phyloP scores from a whole-genome alignment of 2,329 filamentous ascomycete species.

The Monilinia aucupariae region DNA sequence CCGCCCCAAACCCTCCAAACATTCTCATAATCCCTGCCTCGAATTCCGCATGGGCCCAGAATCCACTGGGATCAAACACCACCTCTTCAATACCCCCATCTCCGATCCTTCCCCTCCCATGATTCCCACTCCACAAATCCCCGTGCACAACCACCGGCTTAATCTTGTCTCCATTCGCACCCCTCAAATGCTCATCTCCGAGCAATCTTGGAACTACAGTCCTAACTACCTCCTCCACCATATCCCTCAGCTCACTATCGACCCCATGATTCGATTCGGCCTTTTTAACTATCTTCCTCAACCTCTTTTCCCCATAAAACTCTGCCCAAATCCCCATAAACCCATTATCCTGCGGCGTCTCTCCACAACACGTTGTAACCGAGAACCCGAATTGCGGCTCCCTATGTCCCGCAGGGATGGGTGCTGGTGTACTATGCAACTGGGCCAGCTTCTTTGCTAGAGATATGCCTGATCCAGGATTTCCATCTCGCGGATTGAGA shows the following conservation, averaged over 20 bases:
- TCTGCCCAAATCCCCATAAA: slow-evolving; percentile 72
- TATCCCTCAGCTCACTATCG: slow-evolving; percentile 54
- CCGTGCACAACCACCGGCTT: slow-evolving; percentile 82
- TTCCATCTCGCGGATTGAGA: slow-evolving; percentile 40
- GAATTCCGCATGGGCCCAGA: slow-evolving; percentile 84
- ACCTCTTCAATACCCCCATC: slow-evolving; percentile 60
- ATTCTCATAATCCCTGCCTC: slow-evolving; percentile 93
- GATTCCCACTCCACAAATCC: slow-evolving; percentile 91
- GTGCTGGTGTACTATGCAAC: slow-evolving; percentile 71
- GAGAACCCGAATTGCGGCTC: slow-evolving; percentile 75
- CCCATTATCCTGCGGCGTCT: slow-evolving; percentile 74
- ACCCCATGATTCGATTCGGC: slow-evolving; percentile 56
- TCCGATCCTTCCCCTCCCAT: slow-evolving; percentile 57
- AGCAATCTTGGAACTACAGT: slow-evolving; percentile 72
- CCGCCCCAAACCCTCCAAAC: slow-evolving; percentile 79
- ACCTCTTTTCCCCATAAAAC: slow-evolving; percentile 74
- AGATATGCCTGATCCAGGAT: slow-evolving; percentile 39
- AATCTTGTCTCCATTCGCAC: slow-evolving; percentile 46
- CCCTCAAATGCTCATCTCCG: slow-evolving; percentile 58
- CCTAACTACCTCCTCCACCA: slow-evolving; percentile 59
- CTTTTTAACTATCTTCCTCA: slow-evolving; percentile 58
- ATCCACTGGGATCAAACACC: slow-evolving; percentile 74
- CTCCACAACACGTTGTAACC: slow-evolving; percentile 78
- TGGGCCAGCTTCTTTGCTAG: slow-evolving; percentile 72
- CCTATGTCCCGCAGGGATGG: slow-evolving; percentile 52